phyloP scores from a whole-genome alignment of 257 asterid genomes.

The Solanum medicagineum region DNA sequence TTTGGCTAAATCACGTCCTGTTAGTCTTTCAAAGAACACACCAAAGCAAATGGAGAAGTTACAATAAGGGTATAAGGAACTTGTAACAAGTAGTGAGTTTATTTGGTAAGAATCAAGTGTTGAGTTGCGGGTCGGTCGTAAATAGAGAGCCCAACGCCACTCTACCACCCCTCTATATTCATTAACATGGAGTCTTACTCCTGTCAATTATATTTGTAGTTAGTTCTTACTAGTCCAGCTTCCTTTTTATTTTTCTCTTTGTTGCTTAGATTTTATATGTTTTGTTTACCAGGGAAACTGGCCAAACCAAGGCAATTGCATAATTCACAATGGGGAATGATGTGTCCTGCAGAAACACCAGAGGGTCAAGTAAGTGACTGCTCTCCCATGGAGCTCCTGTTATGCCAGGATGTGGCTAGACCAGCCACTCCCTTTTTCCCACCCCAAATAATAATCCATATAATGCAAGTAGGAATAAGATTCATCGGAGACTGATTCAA shows the following conservation, averaged over 20 bases:
- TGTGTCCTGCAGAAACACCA: conserved; percentile 99
- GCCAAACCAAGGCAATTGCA: conserved; percentile 98
- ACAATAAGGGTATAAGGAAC: not conserved
- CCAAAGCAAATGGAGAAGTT: not conserved
- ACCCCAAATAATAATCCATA: not conserved
- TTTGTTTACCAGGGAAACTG: conserved; percentile 56
- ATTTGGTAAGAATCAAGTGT: not conserved
- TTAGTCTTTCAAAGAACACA: not conserved
- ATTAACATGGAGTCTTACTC: not conserved
- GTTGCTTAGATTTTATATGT: not conserved
- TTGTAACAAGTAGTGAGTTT: not conserved
- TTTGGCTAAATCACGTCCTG: not conserved
- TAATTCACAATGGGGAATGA: conserved; percentile 99
- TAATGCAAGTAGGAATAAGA: not conserved
- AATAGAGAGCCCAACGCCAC: not conserved
- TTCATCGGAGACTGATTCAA: not conserved
- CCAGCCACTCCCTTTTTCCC: not conserved
- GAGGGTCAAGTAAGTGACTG: conserved; percentile 76
- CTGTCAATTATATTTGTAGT: not conserved
- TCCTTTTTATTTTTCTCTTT: not conserved
- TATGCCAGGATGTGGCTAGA: not conserved
- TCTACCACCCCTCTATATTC: not conserved
- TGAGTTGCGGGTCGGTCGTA: not conserved
- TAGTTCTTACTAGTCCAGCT: not conserved
- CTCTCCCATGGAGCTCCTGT: not conserved